phyloP scores from a whole-genome alignment of 2,329 filamentous ascomycete species.

The Colletotrichum chrysophilum region DNA sequence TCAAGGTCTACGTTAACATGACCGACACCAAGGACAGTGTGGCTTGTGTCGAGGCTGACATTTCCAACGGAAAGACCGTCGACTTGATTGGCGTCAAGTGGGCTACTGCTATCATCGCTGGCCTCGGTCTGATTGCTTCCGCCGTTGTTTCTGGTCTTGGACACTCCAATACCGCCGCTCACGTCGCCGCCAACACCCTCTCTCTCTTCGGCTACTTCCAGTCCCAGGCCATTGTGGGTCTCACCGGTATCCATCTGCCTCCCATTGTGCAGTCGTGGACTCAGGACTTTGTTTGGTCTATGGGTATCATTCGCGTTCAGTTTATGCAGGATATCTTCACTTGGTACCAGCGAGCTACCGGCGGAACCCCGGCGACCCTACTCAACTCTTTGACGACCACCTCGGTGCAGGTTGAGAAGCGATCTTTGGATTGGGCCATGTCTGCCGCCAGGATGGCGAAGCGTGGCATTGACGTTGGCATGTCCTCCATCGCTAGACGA shows the following conservation, averaged over 20 bases:
- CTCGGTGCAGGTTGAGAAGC: conserved; percentile 84
- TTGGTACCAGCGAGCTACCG: conserved; percentile 95
- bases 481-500: conserved; percentile 52
- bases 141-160: conserved; percentile 89
- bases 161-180: conserved; percentile 91
- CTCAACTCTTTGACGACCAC: conserved; percentile 75
- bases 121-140: conserved; percentile 81
- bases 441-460: conserved; percentile 44
- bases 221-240: conserved; percentile 87
- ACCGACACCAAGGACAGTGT: conserved; percentile 66
- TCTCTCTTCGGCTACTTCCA: conserved; percentile 97
- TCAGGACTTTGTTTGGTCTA: conserved; percentile 97
- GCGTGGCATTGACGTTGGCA: conserved; percentile 45
- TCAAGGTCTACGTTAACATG: conserved; percentile 81
- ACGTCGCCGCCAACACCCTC: conserved; percentile 91
- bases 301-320: conserved; percentile 89
- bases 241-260: conserved; percentile 80
- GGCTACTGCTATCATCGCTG: conserved; percentile 87
- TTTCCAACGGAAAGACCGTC: conserved; percentile 93
- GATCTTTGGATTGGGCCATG: conserved; percentile 40
- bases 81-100: conserved; percentile 88
- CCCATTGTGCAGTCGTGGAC: conserved; percentile 93
- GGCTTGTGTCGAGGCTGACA: conserved; percentile 84
- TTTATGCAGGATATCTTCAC: conserved; percentile 90
- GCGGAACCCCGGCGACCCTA: conserved; percentile 80